Base-by-base conservation (phyloP, 2,329 filamentous ascomycete genomes). In the Parastagonospora nodorum region DNA sequence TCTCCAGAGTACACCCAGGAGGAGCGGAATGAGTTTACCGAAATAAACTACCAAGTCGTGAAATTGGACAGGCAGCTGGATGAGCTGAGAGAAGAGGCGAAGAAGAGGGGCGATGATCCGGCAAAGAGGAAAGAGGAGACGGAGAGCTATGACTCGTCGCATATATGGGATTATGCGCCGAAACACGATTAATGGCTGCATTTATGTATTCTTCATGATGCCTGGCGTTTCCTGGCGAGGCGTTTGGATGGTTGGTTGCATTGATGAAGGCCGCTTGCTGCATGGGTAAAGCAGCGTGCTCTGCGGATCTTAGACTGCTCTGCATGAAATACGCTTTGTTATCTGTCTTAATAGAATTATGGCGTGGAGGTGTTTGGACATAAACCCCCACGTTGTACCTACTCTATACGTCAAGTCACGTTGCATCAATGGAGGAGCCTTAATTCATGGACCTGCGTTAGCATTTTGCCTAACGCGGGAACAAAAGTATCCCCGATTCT, bases 121-220 rank as follows among this genome's bases (percentile, higher is more conserved):
- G 63, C 66, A 44, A 51, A 50, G 28, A 58, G 70, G 32, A 60
- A 57, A 24, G 66, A 70, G 41, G 71, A 74, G 54, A 73, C 63
- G 11, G 71, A 74, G 57, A 59, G 51, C 28, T 73, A 57, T 35
- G 68, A 73, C 47, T 68, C 63, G 24, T 57, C 44, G 16, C 64
- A 70, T 35, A 72, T 74, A 27, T 73, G 68, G 71, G 69, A 74
- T 36, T 69, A 72, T 58, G 63, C 68, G 27, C 67, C 67, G 10
- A 58, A 69, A 30, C 41, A 36, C 7, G 47, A 61, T 29, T 62
- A 57, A 36, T 45, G 19, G 37, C 27, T 48, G 32, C 30, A 28
- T 19, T n/a, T 42, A 44, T n/a, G 16, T 11, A 27, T 27, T 10
- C 5, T 42, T 42, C 48, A 48, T 38, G 19, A 24, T 24, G 19